A percentile compares a stretch with the other conserved stretches of the same genome.
These are phyloP conservation scores for Notholithocarpus densiflorus DNA, from an alignment of 306 rosid species.

Conservation along the genomic window DNA sequence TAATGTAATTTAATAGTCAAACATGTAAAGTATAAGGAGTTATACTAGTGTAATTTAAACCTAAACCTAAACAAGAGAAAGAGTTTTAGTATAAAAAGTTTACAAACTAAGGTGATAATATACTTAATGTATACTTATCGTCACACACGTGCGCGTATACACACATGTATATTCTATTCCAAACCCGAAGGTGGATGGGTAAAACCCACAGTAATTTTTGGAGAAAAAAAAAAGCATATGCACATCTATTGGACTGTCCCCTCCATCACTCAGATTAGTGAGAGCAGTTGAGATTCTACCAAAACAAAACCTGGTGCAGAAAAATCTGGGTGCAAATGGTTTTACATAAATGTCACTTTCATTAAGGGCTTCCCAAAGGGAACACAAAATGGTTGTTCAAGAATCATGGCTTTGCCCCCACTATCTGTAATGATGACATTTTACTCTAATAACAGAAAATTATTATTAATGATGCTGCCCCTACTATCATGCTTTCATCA, in stretches of 20 bases:
- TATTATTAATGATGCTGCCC: background rate
- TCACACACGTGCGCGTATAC: too few relatives aligned
- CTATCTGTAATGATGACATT: conserved; percentile 26
- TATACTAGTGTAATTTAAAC: too few relatives aligned
- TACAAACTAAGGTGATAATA: too few relatives aligned
- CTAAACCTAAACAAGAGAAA: too few relatives aligned
- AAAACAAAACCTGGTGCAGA: background rate
- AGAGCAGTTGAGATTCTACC: background rate
- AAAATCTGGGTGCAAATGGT: background rate
- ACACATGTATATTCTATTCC: too few relatives aligned
- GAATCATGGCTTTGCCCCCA: conserved; percentile 29
- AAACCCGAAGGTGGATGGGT: too few relatives aligned
- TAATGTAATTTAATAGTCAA: too few relatives aligned
- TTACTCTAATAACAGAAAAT: conserved; percentile 13
- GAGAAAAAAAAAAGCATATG: background rate
- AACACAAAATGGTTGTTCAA: conserved; percentile 25
- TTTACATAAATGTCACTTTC: conserved; percentile 21
- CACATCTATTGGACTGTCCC: background rate
- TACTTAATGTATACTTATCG: too few relatives aligned
- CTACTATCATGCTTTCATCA: conserved; percentile 10
- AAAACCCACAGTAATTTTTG: too few relatives aligned
- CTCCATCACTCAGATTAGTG: background rate
- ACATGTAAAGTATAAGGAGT: too few relatives aligned
- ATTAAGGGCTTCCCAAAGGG: conserved; percentile 11
- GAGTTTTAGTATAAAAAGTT: too few relatives aligned